Conservation (phyloP, 148 eudicot species). For the Heliosperma pusillum region DNA sequence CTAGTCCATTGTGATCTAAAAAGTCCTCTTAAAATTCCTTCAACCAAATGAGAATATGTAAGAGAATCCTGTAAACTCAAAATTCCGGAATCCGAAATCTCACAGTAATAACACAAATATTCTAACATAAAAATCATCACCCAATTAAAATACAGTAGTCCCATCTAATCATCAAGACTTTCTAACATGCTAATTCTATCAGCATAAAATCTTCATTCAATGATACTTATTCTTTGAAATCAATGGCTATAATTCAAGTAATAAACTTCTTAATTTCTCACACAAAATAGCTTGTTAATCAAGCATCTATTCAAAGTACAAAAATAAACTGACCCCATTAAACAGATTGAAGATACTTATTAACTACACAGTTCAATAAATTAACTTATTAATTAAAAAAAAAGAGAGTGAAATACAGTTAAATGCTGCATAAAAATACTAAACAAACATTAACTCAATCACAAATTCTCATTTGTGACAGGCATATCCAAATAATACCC, state of each 20-base stretch:
- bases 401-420: not conserved
- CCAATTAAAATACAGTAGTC: not conserved
- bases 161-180: slow-evolving; percentile 14
- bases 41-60: not conserved
- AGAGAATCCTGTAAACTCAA: not conserved
- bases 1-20: slow-evolving; percentile 1
- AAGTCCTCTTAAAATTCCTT: not conserved
- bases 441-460: not conserved
- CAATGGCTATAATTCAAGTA: not conserved
- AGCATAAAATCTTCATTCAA: not conserved
- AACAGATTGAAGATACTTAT: not conserved
- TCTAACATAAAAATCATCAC: not conserved
- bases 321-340: not conserved
- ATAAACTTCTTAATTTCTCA: not conserved
- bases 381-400: too few relatives aligned
- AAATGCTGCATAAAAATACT: not conserved
- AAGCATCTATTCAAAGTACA: slow-evolving; percentile 13
- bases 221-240: slow-evolving; percentile 11
- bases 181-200: not conserved
- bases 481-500: too few relatives aligned
- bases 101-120: not conserved
- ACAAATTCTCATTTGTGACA: slow-evolving; percentile 17
- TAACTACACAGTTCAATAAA: too few relatives aligned
- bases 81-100: not conserved
- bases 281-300: slow-evolving; percentile 7